Evolutionary conservation across 2,329 filamentous ascomycete genomes (phyloP).

Genomic region (Geoglossum cookeanum): DNA sequence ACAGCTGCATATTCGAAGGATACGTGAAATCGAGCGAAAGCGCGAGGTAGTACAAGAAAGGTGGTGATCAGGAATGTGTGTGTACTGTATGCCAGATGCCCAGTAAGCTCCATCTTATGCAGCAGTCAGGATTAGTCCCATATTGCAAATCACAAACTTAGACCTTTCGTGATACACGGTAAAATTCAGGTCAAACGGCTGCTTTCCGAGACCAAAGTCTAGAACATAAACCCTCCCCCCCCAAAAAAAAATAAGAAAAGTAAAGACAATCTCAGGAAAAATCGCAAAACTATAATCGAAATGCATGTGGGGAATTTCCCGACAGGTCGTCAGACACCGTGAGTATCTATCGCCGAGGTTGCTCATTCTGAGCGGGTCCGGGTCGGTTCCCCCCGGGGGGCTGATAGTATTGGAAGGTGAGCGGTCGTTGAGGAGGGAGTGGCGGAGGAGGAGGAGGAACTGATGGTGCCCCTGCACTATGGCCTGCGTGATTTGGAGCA

Average conservation of each 20-base stretch:
- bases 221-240: not conserved
- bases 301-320: not conserved
- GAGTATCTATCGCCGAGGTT: not conserved
- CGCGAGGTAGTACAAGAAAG: not conserved
- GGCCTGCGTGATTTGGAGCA: not conserved
- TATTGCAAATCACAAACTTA: not conserved
- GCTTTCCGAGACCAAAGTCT: not conserved
- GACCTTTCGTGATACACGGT: not conserved
- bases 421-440: not conserved
- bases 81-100: not conserved
- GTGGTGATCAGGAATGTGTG: not conserved
- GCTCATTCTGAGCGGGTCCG: not conserved
- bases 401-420: conserved; percentile 1
- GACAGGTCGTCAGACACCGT: not conserved
- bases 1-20: not conserved
- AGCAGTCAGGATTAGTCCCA: not conserved
- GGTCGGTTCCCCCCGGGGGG: not conserved
- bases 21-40: not conserved
- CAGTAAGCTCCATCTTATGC: not conserved
- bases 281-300: not conserved
- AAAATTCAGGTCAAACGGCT: not conserved
- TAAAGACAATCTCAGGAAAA: not conserved
- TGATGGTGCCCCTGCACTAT: not conserved
- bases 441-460: not conserved
- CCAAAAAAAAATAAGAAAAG: not conserved